phyloP scores from a whole-genome alignment of 2,329 filamentous ascomycete species.

The Paracorniculantispora psalliotae region DNA sequence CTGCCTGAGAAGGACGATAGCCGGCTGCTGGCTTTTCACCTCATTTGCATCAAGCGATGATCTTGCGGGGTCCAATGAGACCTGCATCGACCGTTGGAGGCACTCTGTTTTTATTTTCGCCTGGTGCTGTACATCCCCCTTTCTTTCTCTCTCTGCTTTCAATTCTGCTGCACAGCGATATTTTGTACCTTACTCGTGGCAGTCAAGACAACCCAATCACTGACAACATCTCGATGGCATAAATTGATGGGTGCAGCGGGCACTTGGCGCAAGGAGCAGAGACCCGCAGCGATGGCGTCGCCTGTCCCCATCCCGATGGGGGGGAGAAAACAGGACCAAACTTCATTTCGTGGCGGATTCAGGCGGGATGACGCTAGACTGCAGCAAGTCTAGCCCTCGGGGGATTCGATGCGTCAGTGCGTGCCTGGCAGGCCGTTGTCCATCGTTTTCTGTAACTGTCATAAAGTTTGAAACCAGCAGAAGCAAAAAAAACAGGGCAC shows the following conservation, averaged over 20 bases:
- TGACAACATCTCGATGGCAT: not conserved
- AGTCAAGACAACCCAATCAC: not conserved
- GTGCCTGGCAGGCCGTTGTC: not conserved
- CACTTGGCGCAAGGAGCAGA: not conserved
- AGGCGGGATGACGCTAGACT: not conserved
- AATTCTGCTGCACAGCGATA: not conserved
- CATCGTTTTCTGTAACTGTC: not conserved
- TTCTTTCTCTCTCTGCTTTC: not conserved
- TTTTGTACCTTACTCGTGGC: no score
- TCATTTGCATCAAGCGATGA: not conserved
- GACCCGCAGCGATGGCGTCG: not conserved
- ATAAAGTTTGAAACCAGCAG: not conserved
- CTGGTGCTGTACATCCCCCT: not conserved
- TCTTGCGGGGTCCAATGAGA: not conserved
- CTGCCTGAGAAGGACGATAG: no score
- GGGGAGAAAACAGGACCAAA: not conserved
- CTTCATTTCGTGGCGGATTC: not conserved
- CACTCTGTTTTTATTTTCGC: not conserved
- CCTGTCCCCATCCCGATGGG: not conserved
- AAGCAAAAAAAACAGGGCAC: not conserved
- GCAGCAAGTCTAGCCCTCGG: not conserved
- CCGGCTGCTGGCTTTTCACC: not conserved
- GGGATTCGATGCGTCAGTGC: no score
- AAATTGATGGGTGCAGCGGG: not conserved
- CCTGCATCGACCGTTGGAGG: not conserved